Evolutionary conservation across 2,329 filamentous ascomycete species (phyloP), one percentile per base, ranked within the genome.

Genomic region (Myriosclerotinia scirpicola): DNA sequence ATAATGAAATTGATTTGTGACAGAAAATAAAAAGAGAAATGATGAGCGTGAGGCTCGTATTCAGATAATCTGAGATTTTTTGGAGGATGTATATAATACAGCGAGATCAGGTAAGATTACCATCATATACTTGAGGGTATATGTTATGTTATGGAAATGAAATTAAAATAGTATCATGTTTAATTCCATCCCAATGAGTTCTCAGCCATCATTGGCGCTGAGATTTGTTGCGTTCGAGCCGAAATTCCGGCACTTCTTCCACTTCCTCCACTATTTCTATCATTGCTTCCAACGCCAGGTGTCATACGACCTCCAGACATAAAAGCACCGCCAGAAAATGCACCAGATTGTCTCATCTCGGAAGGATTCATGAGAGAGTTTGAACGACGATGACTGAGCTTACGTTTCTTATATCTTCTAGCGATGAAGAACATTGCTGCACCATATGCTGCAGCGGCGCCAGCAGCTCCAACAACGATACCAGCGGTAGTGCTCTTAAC

Each of bases 101-200:
- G 65, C 54, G 67, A 70, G 64, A 55, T 63, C 55, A 64, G 62
- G 55, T 40, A 54, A 69, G 67, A 67, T 59, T 40, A n/a, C 34
- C 55, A 36, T 71, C 62, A 55, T 66, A 48, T 61, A 54, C 55
- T 53, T 70, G 68, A 6, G 71, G 69, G 70, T 73, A 72, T 71
- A 70, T 66, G 66, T 67, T 59, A 17, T 52, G 54, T 26, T 3
- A 26, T 26, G 55, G 67, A 65, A 67, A 70, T 34, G 56, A 67
- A 65, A 71, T 68, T 63, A 66, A 68, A 58, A 64, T 67, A 52
- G 64, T 54, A 54, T 67, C 15, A 67, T 60, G 44, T 20, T 85
- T 81, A 91, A 78, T 90, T 90, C 89, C 89, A 92, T 71, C 89
- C 89, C 73, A 92, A 81, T 64, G 88, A 90, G 80, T 92, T 92